Evolutionary conservation across 805 yeast species (phyloP), one percentile per base, ranked within the genome.

Genomic region (Metschnikowia chrysomelidarum): DNA sequence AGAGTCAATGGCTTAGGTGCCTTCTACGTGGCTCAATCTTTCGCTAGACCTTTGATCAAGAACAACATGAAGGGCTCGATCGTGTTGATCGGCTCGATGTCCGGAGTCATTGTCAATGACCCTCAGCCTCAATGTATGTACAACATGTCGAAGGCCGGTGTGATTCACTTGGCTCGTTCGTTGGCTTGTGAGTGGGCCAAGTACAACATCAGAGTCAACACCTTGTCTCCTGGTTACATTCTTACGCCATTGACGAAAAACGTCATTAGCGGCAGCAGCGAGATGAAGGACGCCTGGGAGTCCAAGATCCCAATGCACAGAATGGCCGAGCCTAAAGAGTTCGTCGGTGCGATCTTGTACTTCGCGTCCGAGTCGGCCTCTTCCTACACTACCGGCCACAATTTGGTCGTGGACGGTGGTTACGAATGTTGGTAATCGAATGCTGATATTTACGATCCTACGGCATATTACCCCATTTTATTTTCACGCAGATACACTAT

Each of bases 131-230:
- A 82, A 61, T 73, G 78, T 45, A 84, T 84, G 49, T 84, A 84
- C 73, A 84, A 84, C 71, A 80, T 82, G 84, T 73, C 91, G 50
- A 84, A 84, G 67, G 93, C 93, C 12, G 93, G 89, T 56, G 91
- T 83, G 27, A 82, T 83, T 51, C 93, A 84, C 62, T 67, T 84
- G 72, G 84, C 75, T 36, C 76, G 77, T 57, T 75, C 89, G 3
- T 65, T 84, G 49, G 93, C 88, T 26, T 76, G 81, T 44, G 94
- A 84, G 61, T 84, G 93, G 93, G 85, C 93, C 32, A 71, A 76
- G 50, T 78, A 76, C 63, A 76, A 76, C 51, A 80, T 82, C 53
- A 75, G 91, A 60, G 87, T 84, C 49, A 83, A 84, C 67, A 75
- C 89, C 20, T 64, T 84, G 46, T 76, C 85, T 24, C 93, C 93